Conservation (phyloP, 768 basidiomycete genomes). For the Lactarius sp. region DNA sequence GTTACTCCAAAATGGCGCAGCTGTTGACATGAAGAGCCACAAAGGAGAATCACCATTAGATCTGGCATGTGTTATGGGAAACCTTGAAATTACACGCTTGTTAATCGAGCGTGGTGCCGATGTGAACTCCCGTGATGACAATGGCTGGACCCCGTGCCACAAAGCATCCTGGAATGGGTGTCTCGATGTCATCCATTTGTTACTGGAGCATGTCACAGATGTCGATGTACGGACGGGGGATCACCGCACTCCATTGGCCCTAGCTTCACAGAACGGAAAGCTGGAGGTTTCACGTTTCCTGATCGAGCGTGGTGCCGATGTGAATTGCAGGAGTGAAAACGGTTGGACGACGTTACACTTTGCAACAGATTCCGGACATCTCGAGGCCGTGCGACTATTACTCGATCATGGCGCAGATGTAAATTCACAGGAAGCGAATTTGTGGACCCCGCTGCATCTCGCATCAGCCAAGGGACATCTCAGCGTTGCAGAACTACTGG, state of each 20-base stretch:
- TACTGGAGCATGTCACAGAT: not conserved
- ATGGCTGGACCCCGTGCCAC: not conserved
- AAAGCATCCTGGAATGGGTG: not conserved
- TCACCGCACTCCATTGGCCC: not conserved
- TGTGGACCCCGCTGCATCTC: not conserved
- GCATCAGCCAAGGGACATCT: not conserved
- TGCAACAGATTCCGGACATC: not conserved
- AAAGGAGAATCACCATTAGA: not conserved
- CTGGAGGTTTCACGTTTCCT: not conserved
- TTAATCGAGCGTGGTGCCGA: not conserved
- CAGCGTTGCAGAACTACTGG: not conserved
- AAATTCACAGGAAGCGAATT: not conserved
- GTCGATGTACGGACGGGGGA: not conserved
- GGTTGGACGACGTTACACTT: not conserved
- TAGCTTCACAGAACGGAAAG: not conserved
- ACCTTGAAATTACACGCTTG: not conserved
- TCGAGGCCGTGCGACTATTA: not conserved
- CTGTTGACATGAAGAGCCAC: not conserved
- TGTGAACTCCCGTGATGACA: not conserved
- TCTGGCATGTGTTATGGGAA: fast-evolving
- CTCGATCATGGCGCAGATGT: not conserved
- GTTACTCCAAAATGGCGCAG: not conserved
- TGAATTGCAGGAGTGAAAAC: not conserved
- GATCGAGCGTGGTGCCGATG: not conserved
- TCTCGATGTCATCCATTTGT: not conserved